phyloP scores from a whole-genome alignment of 2,329 filamentous ascomycete genomes.

The Achaetomium macrosporum region DNA sequence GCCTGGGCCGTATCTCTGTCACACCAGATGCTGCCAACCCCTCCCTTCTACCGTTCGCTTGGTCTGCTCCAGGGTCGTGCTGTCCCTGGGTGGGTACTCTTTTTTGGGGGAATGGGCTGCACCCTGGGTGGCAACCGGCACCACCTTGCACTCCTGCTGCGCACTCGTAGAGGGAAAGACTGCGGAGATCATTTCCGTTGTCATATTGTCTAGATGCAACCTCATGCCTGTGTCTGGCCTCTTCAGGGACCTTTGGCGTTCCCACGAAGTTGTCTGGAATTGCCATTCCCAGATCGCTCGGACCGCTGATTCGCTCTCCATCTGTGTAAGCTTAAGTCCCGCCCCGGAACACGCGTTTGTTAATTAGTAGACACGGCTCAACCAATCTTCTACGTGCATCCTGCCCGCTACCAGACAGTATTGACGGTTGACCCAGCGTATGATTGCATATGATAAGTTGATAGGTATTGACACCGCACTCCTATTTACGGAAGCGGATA shows the following conservation, averaged over 20 bases:
- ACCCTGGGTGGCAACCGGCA: background rate
- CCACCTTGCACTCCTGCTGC: background rate
- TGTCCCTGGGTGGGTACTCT: constrained; percentile 2
- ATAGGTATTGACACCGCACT: background rate
- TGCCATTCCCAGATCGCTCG: background rate
- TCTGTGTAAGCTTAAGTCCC: constrained; percentile 9
- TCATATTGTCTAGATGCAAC: constrained; percentile 20
- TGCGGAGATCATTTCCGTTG: constrained; percentile 18
- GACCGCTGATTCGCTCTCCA: background rate
- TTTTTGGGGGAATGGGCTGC: background rate
- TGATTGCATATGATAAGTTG: constrained; percentile 17
- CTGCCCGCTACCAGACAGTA: too few species aligned
- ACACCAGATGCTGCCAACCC: constrained; percentile 7
- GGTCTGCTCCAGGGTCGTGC: background rate
- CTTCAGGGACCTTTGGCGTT: background rate
- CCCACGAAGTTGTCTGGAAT: constrained; percentile 1
- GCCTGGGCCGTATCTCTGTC: constrained; percentile 2
- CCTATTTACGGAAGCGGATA: constrained; percentile 19
- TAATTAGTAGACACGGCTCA: background rate
- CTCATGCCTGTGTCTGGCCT: constrained; percentile 6
- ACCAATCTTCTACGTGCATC: background rate
- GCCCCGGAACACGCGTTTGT: background rate
- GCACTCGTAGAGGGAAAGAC: background rate
- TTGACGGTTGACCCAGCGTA: constrained; percentile 4
- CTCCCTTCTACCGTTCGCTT: background rate